These are phyloP conservation scores for Adansonia digitata DNA, from an alignment of 345 rosid species.

Conservation along the genomic window DNA sequence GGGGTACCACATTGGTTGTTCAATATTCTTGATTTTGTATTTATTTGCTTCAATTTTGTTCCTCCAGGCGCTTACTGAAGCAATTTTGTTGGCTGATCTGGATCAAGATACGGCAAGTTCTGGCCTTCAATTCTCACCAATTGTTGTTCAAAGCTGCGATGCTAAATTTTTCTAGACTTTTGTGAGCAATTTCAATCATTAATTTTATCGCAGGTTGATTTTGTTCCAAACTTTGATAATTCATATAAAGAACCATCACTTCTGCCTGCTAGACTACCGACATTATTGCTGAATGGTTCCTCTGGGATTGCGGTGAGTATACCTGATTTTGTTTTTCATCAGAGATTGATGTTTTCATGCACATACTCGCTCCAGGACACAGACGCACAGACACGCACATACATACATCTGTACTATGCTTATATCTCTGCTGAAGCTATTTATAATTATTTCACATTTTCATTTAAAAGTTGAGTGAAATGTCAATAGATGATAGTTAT, in stretches of 20 bases:
- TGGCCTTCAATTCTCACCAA: conserved; percentile 12
- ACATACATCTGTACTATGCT: not conserved
- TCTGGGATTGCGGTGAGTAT: conserved; percentile 88
- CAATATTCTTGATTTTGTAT: not conserved
- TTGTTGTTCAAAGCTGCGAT: conserved; percentile 4
- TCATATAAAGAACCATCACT: conserved; percentile 91
- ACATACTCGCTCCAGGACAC: no score
- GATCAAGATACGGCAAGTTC: conserved; percentile 70
- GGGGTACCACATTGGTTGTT: not conserved
- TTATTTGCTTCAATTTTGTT: conserved; percentile 3
- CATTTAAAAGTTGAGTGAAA: not conserved
- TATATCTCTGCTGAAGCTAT: not conserved
- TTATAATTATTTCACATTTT: not conserved
- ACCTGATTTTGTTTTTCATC: not conserved
- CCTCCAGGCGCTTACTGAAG: conserved; percentile 80
- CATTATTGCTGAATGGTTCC: conserved; percentile 81
- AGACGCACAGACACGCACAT: not conserved
- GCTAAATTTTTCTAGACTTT: not conserved
- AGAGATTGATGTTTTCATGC: not conserved
- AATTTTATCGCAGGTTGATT: conserved; percentile 65
- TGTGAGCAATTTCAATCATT: not conserved
- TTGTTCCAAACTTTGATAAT: conserved; percentile 84
- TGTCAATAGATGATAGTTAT: no score
- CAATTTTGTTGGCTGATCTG: conserved; percentile 73
- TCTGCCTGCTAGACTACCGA: conserved; percentile 92